Evolutionary conservation across 108 stramenopile species (phyloP).

Genomic region (Fragilaria crotonensis): DNA sequence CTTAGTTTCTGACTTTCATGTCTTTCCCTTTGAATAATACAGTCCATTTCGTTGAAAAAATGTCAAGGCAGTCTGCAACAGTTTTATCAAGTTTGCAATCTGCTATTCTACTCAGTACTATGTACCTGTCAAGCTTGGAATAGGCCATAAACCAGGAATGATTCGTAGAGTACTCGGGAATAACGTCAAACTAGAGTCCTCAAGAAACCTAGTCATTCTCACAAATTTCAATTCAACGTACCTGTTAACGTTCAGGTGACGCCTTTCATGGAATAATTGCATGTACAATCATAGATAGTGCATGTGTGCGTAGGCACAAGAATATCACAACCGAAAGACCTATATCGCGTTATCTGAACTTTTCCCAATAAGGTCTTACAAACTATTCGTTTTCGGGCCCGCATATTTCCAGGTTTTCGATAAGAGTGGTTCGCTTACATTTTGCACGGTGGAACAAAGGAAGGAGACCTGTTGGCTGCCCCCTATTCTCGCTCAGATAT

Average conservation of each 20-base stretch:
- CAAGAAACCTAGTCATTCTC: background rate
- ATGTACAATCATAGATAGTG: constrained; percentile 17
- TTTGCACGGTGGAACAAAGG: background rate
- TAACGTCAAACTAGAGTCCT: background rate
- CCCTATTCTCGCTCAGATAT: no score
- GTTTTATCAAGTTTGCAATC: background rate
- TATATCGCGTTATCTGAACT: constrained; percentile 8
- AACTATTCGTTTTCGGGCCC: background rate
- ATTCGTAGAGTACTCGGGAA: background rate
- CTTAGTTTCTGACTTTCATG: no score
- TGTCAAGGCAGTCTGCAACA: no score
- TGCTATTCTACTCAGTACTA: no score
- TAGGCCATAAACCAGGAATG: background rate
- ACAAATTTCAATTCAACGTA: background rate
- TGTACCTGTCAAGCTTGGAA: no score
- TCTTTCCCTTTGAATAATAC: no score
- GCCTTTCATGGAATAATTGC: background rate
- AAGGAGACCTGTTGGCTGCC: background rate
- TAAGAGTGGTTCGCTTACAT: background rate
- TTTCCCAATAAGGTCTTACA: background rate
- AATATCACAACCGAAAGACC: constrained; percentile 20
- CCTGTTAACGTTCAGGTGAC: background rate
- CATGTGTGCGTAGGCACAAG: constrained; percentile 27
- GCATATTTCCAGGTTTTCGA: constrained; percentile 5
- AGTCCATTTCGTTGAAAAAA: no score